Base-by-base conservation (phyloP, 352 stramenopile genomes). In the Globisporangium carolinianum region DNA sequence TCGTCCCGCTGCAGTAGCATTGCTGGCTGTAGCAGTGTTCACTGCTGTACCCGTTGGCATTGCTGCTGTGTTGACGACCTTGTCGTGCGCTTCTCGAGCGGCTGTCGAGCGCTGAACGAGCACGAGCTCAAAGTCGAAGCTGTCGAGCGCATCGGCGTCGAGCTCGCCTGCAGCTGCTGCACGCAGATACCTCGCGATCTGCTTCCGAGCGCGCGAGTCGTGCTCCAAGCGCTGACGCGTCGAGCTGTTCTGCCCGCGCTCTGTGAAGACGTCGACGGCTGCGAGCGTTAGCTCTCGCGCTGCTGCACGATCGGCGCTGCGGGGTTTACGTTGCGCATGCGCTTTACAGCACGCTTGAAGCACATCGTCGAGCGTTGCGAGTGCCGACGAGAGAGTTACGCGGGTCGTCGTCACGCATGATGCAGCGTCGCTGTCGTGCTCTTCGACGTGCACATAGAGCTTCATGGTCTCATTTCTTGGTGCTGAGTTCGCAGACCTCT, bases 371-470 rank as follows among this genome's bases (percentile, higher is more conserved):
- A 89, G 61, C 5, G 76, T 79, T 15, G 59, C 41, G 48, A 58
- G 45, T 51, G 62, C 54, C 11, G 53, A 37, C 8, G 69, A 62
- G 15, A 89, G 54, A 7, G 66, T 76, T 17, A 89, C 36, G 14
- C 79, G 76, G 60, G 77, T 85, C 5, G 79, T 86, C 73, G 42
- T 15, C 79, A 87, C 53, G 18, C 5, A 1, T 24, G 24, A 4
- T 12, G 18, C 0, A 41, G 38, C 35, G 17, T 43, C 5, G 48
- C 18, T 24, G 39, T 38, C 51, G 35, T 35, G 41, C 14, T 68
- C 63, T 67, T 87, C 79, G 35, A 74, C 83, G 69, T 92, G 83
- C 53, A 92, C 70, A 63, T 47, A n/a, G 36, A 46, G n/a, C 41
- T 61, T 53, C 55, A 61, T 61, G 32, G 38, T 15, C 24, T 32